Evolutionary conservation across 2,329 filamentous ascomycete species (phyloP), one percentile per base, ranked within the genome.

Genomic region (Pyrenophora graminea): DNA sequence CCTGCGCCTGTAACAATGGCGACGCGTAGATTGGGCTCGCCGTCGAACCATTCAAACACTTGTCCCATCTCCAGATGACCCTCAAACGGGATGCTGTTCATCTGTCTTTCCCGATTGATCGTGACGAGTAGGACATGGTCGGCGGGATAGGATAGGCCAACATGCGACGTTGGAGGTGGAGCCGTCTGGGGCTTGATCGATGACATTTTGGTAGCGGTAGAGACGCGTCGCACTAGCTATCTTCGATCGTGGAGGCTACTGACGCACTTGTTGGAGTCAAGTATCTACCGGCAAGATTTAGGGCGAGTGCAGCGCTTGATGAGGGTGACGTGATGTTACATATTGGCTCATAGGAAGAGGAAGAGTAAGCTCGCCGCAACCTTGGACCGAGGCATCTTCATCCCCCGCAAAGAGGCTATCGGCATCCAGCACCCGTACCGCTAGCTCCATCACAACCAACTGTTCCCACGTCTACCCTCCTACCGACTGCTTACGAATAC

Each of bases 21-120:
- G 12, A 80, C 78, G 3, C 74, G 74, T 10, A 82, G 71, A 9
- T 69, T 72, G 0, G 79, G 77, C 61, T 81, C 79, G 6, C 68
- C 64, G 61, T 84, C 81, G 58, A 82, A 82, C 80, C 80, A 83
- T 34, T 76, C 74, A 59, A 80, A 80, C 0, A 83, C 68, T 3
- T 68, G 62, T 30, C 78, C 75, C 62, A 79, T 76, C 58, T 82
- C 80, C 66, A 72, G 77, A 62, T 80, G 79, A 0, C 76, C 68
- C 1, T 67, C 68, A 38, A 61, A 72, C 0, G 71, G 67, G 12
- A 73, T 73, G 40, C 63, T 74, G 61, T 83, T 82, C 74, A 80
- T 77, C 45, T 73, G 70, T 41, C 67, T 68, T 39, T 78, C 74
- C n/a, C 79, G 76, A 55, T 81, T 79, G 56, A 83, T 81, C 40